Base-by-base conservation (phyloP, 2,329 filamentous ascomycete species). In the Talaromyces sp. region DNA sequence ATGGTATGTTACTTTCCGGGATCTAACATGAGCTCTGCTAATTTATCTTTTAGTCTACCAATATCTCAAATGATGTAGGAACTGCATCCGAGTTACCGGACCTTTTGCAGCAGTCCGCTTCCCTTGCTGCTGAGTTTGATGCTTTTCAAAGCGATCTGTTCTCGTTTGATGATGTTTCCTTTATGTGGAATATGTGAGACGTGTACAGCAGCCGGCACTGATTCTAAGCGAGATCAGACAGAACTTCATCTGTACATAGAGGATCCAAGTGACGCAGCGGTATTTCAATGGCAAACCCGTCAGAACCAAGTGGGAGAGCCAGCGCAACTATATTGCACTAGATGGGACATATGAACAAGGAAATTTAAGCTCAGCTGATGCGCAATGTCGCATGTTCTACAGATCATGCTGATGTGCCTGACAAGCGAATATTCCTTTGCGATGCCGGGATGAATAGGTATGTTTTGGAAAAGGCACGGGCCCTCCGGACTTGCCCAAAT, bases 61-160 rank as follows among this genome's bases (percentile, higher is more conserved):
- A 58, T n/a, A 27, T 41, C 8, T 14, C 7, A 9, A 14, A 24
- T 10, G 5, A 20, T 2, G 11, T 41, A 2, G 37, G 22, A 8
- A 29, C 19, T 5, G 24, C 17, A 30, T 20, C 29, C 2, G 11
- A 13, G 4, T 35, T 60, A 27, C 51, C 56, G 4, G 54, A 57
- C 11, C 42, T 58, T 8, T 39, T 60, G 17, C 47, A 58, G 4
- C 51, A 47, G 20, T 57, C 61, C 3, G 53, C 56, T 14, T 42
- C 44, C 3, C 36, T 56, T 13, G 55, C 54, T 10, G 46, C 44
- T 1, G 62, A 63, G 5, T 63, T 64, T 14, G 51, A 51, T 24
- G 54, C 58, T 30, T 62, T 64, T 13, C 49, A 52, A 4, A 46
- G 42, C 3, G 60, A 61, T 40, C 43, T 58, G 0, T 65, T 64